A percentile compares a stretch with the other conserved stretches of the same genome.
These are phyloP conservation scores for Colletotrichum paranaense DNA, from an alignment of 2,329 filamentous ascomycete species.

Conservation along the genomic window DNA sequence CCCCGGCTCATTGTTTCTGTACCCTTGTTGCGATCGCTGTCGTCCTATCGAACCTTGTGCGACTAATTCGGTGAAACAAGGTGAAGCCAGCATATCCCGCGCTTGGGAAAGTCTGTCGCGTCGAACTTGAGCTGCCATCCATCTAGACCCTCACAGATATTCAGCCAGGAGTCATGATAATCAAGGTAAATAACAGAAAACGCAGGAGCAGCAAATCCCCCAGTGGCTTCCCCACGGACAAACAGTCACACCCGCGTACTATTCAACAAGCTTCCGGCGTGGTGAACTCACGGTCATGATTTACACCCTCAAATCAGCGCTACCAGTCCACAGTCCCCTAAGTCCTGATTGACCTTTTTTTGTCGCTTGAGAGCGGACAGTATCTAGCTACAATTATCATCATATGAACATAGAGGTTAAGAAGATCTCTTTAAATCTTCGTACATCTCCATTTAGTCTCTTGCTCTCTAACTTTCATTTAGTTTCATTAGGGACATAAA, in stretches of 20 bases:
- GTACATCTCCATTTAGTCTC: too few species aligned
- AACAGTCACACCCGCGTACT: neutral
- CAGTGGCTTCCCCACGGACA: neutral
- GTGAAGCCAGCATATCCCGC: slow-evolving; percentile 19
- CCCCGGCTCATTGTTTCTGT: neutral
- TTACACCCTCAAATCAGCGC: neutral
- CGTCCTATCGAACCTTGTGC: slow-evolving; percentile 30
- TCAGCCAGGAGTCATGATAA: neutral
- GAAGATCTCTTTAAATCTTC: too few species aligned
- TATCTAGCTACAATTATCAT: neutral
- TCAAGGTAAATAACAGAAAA: neutral
- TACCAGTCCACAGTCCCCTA: neutral
- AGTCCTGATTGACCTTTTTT: neutral
- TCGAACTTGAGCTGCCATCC: neutral
- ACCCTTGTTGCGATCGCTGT: slow-evolving; percentile 19
- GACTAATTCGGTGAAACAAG: slow-evolving; percentile 20
- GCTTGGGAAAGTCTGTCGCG: neutral
- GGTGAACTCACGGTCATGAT: neutral
- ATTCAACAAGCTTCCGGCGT: neutral
- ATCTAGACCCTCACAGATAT: neutral
- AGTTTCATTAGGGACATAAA: too few species aligned
- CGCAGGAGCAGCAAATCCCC: neutral
- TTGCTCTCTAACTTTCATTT: too few species aligned
- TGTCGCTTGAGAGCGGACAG: neutral
- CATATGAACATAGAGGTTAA: neutral